Conservation (phyloP, 2,329 filamentous ascomycete species). For the Metarhizium guizhouense region DNA sequence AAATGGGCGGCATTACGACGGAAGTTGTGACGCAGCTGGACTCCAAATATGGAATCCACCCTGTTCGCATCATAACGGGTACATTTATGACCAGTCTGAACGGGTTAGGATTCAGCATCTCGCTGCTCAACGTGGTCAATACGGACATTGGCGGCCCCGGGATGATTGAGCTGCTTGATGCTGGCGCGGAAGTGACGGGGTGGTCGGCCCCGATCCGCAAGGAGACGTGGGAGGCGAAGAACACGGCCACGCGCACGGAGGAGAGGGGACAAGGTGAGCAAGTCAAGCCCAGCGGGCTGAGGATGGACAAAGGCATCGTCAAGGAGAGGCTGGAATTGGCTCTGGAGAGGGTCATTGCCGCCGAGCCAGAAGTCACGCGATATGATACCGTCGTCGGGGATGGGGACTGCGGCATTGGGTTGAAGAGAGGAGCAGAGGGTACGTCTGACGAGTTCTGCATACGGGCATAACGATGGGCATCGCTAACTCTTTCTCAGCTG, state of each 20-base stretch:
- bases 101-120: slow-evolving; percentile 66
- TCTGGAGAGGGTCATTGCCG: slow-evolving; percentile 52
- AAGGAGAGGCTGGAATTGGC: slow-evolving; percentile 45
- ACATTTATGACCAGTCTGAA: slow-evolving; percentile 76
- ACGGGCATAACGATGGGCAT: not conserved
- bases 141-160: slow-evolving; percentile 49
- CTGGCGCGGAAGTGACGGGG: slow-evolving; percentile 58
- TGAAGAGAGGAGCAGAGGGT: slow-evolving; percentile 80
- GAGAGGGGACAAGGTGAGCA: slow-evolving; percentile 20
- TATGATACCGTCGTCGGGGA: slow-evolving; percentile 82
- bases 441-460: slow-evolving; percentile 13
- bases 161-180: slow-evolving; percentile 63
- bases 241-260: slow-evolving; percentile 36
- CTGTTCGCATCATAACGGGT: slow-evolving; percentile 56
- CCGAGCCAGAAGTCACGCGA: slow-evolving; percentile 61
- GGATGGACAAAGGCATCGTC: slow-evolving; percentile 41
- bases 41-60: slow-evolving; percentile 47
- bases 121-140: slow-evolving; percentile 54
- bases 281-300: slow-evolving; percentile 38
- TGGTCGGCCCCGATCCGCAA: slow-evolving; percentile 58
- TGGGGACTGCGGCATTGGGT: slow-evolving; percentile 79
- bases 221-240: slow-evolving; percentile 53
- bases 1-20: slow-evolving; percentile 61
- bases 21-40: slow-evolving; percentile 59
- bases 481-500: slow-evolving; percentile 25